Evolutionary conservation across 2,329 filamentous ascomycete species (phyloP).

Genomic region (Diplocarpon rosae): DNA sequence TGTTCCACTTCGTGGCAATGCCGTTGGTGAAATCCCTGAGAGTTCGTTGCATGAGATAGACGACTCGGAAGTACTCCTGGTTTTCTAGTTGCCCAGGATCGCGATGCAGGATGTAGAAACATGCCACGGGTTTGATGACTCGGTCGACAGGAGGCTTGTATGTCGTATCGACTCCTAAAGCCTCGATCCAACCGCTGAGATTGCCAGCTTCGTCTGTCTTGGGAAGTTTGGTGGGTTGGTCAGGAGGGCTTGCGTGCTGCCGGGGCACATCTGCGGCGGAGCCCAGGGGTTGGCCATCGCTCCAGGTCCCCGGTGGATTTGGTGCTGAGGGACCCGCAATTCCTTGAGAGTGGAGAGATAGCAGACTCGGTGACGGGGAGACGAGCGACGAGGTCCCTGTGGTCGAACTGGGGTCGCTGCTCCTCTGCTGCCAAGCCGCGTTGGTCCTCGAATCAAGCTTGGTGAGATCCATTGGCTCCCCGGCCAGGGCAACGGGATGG

Average conservation of each 20-base stretch:
- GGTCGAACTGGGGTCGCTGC: conserved; percentile 46
- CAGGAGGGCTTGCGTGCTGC: conserved; percentile 35
- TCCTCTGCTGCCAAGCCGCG: conserved; percentile 31
- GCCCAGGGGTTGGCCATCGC: conserved; percentile 43
- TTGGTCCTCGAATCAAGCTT: conserved; percentile 32
- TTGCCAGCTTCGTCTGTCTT: conserved; percentile 50
- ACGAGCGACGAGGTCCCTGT: conserved; percentile 49
- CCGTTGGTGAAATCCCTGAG: conserved; percentile 61
- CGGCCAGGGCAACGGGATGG: conserved; percentile 62
- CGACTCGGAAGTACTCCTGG: conserved; percentile 62
- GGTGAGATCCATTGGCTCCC: conserved; percentile 52
- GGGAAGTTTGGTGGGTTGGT: conserved; percentile 43
- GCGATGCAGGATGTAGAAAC: conserved; percentile 66
- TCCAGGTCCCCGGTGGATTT: conserved; percentile 46
- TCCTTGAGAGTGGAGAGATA: conserved; percentile 48
- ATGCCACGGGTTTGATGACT: conserved; percentile 64
- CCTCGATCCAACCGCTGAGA: conserved; percentile 78
- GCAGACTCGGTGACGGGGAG: conserved; percentile 55
- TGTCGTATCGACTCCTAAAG: conserved; percentile 73
- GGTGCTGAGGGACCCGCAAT: conserved; percentile 29
- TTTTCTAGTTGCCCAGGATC: conserved; percentile 35
- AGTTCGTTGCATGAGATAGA: conserved; percentile 74
- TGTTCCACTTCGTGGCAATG: conserved; percentile 67
- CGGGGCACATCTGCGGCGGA: conserved; percentile 37
- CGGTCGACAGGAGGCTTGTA: conserved; percentile 73